Percentiles rank a stretch among this genome's conserved stretches.
phyloP scores from a whole-genome alignment of 2,329 filamentous ascomycete species.

The Colletotrichum sp. region DNA sequence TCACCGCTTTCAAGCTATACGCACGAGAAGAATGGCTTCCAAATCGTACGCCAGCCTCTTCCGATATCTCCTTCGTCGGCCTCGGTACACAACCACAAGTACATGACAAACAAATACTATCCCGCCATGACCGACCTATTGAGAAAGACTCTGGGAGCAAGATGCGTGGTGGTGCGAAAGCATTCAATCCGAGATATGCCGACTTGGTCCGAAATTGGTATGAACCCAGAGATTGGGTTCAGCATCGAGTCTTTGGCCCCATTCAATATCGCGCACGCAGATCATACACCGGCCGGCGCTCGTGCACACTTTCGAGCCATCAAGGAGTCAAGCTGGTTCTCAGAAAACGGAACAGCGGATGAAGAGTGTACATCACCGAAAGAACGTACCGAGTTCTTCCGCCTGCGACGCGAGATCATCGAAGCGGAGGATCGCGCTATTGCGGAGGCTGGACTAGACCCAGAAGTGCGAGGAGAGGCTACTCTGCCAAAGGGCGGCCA shows the following conservation, averaged over 20 bases:
- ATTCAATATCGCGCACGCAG: conserved; percentile 4
- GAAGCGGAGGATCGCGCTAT: conserved; percentile 1
- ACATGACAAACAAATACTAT: background rate
- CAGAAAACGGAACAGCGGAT: background rate
- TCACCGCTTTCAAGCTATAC: background rate
- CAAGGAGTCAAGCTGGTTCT: background rate
- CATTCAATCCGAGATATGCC: conserved; percentile 5
- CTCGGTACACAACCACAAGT: background rate
- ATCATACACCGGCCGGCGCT: conserved; percentile 4
- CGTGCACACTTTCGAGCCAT: conserved; percentile 8
- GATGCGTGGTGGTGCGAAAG: background rate
- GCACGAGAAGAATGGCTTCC: background rate
- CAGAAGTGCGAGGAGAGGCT: background rate
- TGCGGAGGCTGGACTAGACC: background rate
- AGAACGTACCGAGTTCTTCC: background rate
- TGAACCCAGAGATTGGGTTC: conserved; percentile 5
- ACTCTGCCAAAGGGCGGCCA: background rate
- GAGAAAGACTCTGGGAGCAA: background rate
- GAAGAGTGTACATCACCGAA: background rate
- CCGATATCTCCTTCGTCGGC: background rate
- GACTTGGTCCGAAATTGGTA: background rate
- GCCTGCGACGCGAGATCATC: background rate
- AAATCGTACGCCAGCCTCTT: background rate
- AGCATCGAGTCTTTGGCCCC: background rate
- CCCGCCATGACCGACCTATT: background rate